phyloP scores from a whole-genome alignment of 176 grass and related monocot species.

The Avena insularis region DNA sequence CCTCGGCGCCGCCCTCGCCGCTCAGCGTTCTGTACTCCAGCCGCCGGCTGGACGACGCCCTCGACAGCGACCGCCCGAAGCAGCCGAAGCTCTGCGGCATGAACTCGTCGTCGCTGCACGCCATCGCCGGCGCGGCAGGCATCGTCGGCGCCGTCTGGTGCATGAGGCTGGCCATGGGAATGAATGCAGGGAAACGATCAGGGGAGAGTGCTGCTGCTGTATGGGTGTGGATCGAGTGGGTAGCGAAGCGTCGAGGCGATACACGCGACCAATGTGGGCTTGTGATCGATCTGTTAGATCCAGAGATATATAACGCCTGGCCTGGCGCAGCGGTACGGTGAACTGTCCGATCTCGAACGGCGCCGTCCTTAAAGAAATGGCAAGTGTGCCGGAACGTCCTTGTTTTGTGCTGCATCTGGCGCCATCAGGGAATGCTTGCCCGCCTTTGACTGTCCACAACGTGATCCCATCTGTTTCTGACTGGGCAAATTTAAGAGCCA shows the following conservation, averaged over 20 bases:
- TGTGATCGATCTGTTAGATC: slow-evolving; percentile 43
- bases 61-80: slow-evolving; percentile 63
- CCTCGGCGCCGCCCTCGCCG: slow-evolving; percentile 26
- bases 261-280: slow-evolving; percentile 24
- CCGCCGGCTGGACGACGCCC: slow-evolving; percentile 45
- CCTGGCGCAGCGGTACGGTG: slow-evolving; percentile 25
- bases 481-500: background rate
- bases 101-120: slow-evolving; percentile 46
- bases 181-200: background rate
- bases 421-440: slow-evolving; percentile 51
- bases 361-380: slow-evolving; percentile 43
- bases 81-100: slow-evolving; percentile 52
- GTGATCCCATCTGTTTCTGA: slow-evolving; percentile 31
- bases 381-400: slow-evolving; percentile 51
- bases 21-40: slow-evolving; percentile 52
- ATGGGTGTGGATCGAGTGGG: background rate
- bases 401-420: slow-evolving; percentile 48
- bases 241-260: background rate
- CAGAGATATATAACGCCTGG: slow-evolving; percentile 48
- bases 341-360: slow-evolving; percentile 55
- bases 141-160: slow-evolving; percentile 51
- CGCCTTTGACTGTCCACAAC: slow-evolving; percentile 49
- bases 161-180: slow-evolving; percentile 55
- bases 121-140: slow-evolving; percentile 19
- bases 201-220: background rate